Evolutionary conservation across 345 rosid species (phyloP).

Genomic region (Eucalyptus erythrocorys): DNA sequence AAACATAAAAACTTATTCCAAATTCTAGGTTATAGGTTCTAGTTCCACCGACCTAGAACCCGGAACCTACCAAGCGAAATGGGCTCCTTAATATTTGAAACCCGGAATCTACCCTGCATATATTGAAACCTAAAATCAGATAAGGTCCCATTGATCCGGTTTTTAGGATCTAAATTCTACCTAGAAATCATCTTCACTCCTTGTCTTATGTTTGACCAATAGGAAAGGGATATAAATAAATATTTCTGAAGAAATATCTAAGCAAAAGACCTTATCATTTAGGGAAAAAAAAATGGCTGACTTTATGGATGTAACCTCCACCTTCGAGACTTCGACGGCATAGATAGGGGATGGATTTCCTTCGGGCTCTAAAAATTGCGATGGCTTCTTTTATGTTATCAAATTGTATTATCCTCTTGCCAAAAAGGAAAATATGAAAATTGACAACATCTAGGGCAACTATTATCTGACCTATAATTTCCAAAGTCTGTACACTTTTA

Average conservation of each 20-base stretch:
- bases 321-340: neutral
- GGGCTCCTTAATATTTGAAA: fast-evolving
- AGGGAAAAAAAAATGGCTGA: too few species aligned
- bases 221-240: neutral
- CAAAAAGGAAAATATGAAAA: neutral
- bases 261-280: neutral
- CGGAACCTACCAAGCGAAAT: fast-evolving
- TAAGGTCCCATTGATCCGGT: too few species aligned
- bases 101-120: fast-evolving
- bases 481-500: neutral
- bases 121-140: too few species aligned
- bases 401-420: neutral
- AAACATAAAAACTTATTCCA: too few species aligned
- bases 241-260: neutral
- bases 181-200: fast-evolving
- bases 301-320: neutral
- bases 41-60: too few species aligned
- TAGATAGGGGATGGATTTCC: neutral
- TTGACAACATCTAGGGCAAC: neutral
- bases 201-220: neutral
- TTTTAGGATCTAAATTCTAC: fast-evolving
- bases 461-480: too few species aligned
- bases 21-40: fast-evolving
- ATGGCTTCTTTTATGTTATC: neutral
- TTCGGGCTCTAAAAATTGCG: neutral